phyloP scores from a whole-genome alignment of 805 yeast species.

The Cyberlindnera subsufficiens region DNA sequence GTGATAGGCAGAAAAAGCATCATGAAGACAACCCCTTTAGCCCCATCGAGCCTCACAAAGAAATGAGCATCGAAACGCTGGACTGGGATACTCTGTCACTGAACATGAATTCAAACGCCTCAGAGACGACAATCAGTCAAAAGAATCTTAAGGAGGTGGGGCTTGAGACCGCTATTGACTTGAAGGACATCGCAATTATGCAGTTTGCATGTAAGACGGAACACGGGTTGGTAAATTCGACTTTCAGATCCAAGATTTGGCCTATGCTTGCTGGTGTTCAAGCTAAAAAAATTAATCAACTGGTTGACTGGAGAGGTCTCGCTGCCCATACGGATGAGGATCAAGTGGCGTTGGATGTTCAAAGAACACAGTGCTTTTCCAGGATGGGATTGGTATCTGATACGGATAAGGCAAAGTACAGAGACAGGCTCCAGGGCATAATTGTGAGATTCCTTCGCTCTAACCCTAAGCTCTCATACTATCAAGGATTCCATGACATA shows the following conservation, averaged over 20 bases:
- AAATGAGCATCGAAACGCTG: not conserved
- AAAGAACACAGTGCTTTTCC: conserved; percentile 56
- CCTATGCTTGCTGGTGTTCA: conserved; percentile 26
- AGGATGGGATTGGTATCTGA: conserved; percentile 22
- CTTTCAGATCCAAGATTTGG: conserved; percentile 34
- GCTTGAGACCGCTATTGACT: not conserved
- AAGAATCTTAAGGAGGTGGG: conserved; percentile 1
- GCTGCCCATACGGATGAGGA: conserved; percentile 58
- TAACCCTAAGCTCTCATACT: conserved; percentile 63
- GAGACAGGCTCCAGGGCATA: conserved; percentile 26
- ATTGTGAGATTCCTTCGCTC: conserved; percentile 52
- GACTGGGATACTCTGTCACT: conserved; percentile 2
- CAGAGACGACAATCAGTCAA: not conserved
- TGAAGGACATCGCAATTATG: not conserved
- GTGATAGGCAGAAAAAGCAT: too few species aligned
- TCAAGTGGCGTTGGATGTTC: conserved; percentile 76
- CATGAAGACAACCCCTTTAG: too few species aligned
- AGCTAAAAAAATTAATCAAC: not conserved
- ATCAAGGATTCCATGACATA: conserved; percentile 92
- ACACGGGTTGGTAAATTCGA: not conserved
- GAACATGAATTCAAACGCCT: not conserved
- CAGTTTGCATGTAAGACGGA: not conserved
- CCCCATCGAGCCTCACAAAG: too few species aligned
- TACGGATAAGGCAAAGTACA: conserved; percentile 17
- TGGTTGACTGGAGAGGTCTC: conserved; percentile 1